These are phyloP conservation scores for Candida manassasensis DNA, from an alignment of 805 yeast species.

Conservation along the genomic window DNA sequence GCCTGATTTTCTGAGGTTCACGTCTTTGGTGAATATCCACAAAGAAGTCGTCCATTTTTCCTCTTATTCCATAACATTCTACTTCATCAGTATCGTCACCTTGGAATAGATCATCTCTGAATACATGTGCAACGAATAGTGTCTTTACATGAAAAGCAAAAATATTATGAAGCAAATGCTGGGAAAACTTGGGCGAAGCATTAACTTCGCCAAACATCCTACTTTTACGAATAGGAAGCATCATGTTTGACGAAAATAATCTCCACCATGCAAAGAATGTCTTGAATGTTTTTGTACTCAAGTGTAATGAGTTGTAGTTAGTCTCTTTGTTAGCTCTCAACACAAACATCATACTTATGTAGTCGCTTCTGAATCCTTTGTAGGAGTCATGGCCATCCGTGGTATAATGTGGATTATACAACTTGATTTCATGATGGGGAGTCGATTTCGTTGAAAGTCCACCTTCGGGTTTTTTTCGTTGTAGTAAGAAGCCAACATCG, in stretches of 20 bases:
- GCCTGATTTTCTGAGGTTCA: slow-evolving; percentile 30
- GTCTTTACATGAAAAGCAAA: slow-evolving; percentile 73
- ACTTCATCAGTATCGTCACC: slow-evolving; percentile 39
- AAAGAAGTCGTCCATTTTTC: slow-evolving; percentile 32
- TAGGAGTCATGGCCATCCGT: slow-evolving; percentile 35
- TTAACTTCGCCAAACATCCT: slow-evolving; percentile 55
- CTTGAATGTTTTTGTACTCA: slow-evolving; percentile 62
- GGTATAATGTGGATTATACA: slow-evolving; percentile 53
- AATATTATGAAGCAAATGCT: slow-evolving; percentile 70
- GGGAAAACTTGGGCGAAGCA: slow-evolving; percentile 64
- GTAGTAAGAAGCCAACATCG: slow-evolving; percentile 54
- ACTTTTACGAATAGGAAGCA: slow-evolving; percentile 78
- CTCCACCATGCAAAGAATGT: slow-evolving; percentile 85
- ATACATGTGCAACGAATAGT: slow-evolving; percentile 68
- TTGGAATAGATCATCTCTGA: slow-evolving; percentile 43
- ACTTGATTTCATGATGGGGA: slow-evolving; percentile 58
- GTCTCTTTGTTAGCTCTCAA: slow-evolving; percentile 30
- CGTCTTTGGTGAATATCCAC: slow-evolving; percentile 41
- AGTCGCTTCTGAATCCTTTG: slow-evolving; percentile 35
- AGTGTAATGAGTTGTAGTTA: slow-evolving; percentile 66
- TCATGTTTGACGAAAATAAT: slow-evolving; percentile 71
- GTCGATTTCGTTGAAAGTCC: slow-evolving; percentile 34
- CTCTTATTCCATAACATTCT: slow-evolving; percentile 65
- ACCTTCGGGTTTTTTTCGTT: slow-evolving; percentile 32
- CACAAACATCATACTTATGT: slow-evolving; percentile 39